Conservation (phyloP, 495 filamentous ascomycete genomes). For the Aspergillus sparsus region DNA sequence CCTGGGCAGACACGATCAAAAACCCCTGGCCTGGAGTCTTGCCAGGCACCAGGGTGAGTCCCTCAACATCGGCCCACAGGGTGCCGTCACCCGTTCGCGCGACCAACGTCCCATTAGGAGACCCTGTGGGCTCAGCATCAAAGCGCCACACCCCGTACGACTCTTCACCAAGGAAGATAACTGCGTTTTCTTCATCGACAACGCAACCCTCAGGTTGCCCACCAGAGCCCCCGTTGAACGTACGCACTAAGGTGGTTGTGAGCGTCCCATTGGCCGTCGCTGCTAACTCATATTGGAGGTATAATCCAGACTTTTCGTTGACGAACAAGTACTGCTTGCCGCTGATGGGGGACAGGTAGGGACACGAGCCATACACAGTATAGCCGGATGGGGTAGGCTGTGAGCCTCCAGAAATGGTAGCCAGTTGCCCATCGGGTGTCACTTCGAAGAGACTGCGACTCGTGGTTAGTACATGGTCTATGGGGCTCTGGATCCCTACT, state of each 20-base stretch:
- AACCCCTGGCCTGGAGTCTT: background rate
- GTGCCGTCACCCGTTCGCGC: slow-evolving; percentile 6
- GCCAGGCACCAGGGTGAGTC: background rate
- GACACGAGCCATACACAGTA: slow-evolving; percentile 13
- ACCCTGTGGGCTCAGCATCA: slow-evolving; percentile 11
- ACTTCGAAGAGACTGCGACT: slow-evolving; percentile 10
- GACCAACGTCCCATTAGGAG: slow-evolving; percentile 1
- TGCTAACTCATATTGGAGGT: slow-evolving; percentile 8
- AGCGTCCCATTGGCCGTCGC: slow-evolving; percentile 1
- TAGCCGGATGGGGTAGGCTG: slow-evolving; percentile 9
- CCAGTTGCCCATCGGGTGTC: background rate
- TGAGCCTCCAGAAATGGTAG: background rate
- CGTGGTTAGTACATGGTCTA: background rate
- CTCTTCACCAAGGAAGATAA: slow-evolving; percentile 13
- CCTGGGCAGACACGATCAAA: slow-evolving; percentile 2
- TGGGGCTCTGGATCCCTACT: no score
- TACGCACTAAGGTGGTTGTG: slow-evolving; percentile 1
- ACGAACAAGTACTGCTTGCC: slow-evolving; percentile 13
- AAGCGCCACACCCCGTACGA: slow-evolving; percentile 7
- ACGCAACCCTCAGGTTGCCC: slow-evolving; percentile 13
- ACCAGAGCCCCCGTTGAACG: background rate
- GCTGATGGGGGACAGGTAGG: slow-evolving; percentile 2
- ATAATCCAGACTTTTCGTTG: slow-evolving; percentile 1
- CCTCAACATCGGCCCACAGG: slow-evolving; percentile 6
- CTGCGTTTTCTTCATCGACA: slow-evolving; percentile 2